Conservation (phyloP, 1,139 yeast species). For the Pichia sp. region DNA sequence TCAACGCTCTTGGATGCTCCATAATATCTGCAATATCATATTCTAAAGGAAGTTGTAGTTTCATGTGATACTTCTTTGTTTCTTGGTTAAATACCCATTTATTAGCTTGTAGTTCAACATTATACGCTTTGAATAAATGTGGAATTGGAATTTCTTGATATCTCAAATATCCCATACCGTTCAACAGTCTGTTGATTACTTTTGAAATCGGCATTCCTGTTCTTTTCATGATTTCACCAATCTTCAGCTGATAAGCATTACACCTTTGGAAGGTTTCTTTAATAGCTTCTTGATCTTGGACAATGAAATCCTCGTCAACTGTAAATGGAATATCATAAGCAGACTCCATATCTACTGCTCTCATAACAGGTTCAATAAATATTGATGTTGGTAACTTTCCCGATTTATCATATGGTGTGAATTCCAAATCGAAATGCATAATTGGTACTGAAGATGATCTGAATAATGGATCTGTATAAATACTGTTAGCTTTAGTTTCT, state of each 20-base stretch:
- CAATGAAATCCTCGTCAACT: neutral
- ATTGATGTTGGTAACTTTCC: neutral
- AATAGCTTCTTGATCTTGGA: neutral
- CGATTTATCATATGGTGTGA: neutral
- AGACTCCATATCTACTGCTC: neutral
- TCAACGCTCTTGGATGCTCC: neutral
- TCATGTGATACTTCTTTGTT: no score
- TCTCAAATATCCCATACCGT: no score
- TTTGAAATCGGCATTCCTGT: no score
- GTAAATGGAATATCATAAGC: neutral
- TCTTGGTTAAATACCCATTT: no score
- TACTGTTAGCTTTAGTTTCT: neutral
- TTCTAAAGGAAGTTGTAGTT: no score
- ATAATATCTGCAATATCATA: no score
- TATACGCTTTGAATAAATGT: no score
- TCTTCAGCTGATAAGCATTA: no score
- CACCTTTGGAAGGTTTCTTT: neutral
- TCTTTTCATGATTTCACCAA: no score
- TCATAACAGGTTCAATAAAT: neutral
- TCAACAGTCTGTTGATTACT: no score
- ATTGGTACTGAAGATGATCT: constrained; percentile 1
- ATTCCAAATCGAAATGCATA: constrained; percentile 1
- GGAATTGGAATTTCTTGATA: no score
- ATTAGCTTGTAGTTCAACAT: no score
- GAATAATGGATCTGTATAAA: neutral